phyloP scores from a whole-genome alignment of 2,329 filamentous ascomycete species.

The Microcyclosporella mali region DNA sequence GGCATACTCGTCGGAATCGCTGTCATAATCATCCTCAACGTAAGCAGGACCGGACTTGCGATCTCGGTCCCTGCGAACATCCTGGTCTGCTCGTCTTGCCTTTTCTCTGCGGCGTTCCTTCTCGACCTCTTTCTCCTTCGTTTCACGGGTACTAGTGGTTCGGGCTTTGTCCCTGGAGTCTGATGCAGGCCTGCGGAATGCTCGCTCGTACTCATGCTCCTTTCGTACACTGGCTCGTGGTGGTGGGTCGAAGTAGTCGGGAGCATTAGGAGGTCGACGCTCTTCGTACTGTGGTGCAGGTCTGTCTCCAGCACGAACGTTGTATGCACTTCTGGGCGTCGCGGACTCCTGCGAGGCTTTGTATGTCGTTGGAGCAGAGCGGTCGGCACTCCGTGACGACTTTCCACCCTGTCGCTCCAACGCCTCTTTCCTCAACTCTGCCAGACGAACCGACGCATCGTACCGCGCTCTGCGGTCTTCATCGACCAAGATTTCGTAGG shows the following conservation, averaged over 20 bases:
- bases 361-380: constrained; percentile 13
- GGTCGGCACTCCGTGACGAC: constrained; percentile 8
- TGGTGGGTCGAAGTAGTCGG: constrained; percentile 32
- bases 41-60: constrained; percentile 29
- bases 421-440: constrained; percentile 55
- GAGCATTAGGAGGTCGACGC: constrained; percentile 23
- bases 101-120: constrained; percentile 37
- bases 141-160: constrained; percentile 8
- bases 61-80: constrained; percentile 36
- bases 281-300: constrained; percentile 29
- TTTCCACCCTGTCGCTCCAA: constrained; percentile 34
- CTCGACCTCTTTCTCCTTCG: constrained; percentile 21
- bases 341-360: constrained; percentile 9
- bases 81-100: constrained; percentile 35
- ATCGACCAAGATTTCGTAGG: constrained; percentile 84
- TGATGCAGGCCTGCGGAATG: constrained; percentile 12
- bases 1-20: constrained; percentile 25
- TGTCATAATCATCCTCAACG: constrained; percentile 29
- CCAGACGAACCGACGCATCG: constrained; percentile 66
- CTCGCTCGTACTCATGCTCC: constrained; percentile 36
- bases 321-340: constrained; percentile 7
- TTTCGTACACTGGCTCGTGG: constrained; percentile 33
- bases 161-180: constrained; percentile 19
- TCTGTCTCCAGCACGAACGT: constrained; percentile 13
- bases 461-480: constrained; percentile 67